phyloP scores from a whole-genome alignment of 2,329 filamentous ascomycete species.

The Lachnellula hyalina region DNA sequence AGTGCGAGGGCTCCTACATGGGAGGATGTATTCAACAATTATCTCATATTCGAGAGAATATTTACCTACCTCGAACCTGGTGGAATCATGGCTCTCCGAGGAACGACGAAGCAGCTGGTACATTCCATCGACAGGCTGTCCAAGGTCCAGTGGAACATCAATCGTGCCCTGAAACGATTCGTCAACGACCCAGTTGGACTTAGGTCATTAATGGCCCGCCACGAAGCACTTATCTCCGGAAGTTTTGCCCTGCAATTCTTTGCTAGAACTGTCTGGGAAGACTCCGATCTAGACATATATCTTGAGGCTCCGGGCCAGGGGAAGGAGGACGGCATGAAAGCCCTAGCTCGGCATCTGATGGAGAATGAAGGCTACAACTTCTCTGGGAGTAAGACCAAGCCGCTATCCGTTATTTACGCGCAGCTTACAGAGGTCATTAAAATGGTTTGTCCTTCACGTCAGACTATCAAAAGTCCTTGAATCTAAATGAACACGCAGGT shows the following conservation, averaged over 20 bases:
- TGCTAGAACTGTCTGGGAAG: conserved; percentile 3
- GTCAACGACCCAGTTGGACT: background rate
- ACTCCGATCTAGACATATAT: conserved; percentile 9
- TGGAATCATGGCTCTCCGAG: background rate
- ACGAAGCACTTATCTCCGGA: conserved; percentile 6
- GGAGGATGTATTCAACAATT: background rate
- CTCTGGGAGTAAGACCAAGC: background rate
- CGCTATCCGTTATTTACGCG: background rate
- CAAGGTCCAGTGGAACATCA: conserved; percentile 1
- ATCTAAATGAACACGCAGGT: background rate
- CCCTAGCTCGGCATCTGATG: background rate
- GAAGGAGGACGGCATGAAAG: background rate
- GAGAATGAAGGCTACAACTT: background rate
- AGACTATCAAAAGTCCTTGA: background rate
- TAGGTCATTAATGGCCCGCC: background rate
- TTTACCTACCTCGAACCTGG: background rate
- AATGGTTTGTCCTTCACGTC: background rate
- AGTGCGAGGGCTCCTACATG: background rate
- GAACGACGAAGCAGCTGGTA: background rate
- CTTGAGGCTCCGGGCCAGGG: background rate
- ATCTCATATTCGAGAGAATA: background rate
- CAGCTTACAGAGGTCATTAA: background rate
- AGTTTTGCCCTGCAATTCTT: conserved; percentile 11
- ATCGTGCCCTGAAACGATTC: background rate
- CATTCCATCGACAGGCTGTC: background rate